Base-by-base conservation (phyloP, 177 flowering plant species). In the Vitis hybrid region DNA sequence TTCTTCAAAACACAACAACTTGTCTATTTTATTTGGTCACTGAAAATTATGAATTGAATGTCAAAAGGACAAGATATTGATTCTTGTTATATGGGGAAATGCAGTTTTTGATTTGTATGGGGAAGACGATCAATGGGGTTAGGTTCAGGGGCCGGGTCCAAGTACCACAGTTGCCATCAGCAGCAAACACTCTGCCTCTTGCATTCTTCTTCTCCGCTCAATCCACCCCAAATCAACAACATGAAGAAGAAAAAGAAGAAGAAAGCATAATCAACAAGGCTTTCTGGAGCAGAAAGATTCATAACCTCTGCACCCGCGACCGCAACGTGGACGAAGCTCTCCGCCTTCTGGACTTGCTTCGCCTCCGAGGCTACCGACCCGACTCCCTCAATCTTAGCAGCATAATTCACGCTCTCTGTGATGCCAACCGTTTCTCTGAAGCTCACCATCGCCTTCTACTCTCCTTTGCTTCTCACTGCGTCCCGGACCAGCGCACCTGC, bases 401-500 rank as follows among this genome's bases (percentile, higher is more conserved):
- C 86, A 77, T 91, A 29, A 67, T 91, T 61, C 97, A 93, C 69
- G 90, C 86, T n/a, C 94, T 95, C 61, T 91, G 98, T 66, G 78
- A 73, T 50, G 67, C 91, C 56, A 11, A 53, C 55, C 91, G 98
- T 54, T 91, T 83, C 76, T 22, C 77, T 26, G 96, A 95, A 72
- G 99, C 99, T 56, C 98, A 85, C 80, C 82, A 74, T 22, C 88
- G 85, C 4, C 71, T 92, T 53, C 79, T 78, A 29, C 75, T 78
- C 60, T 80, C 70, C 70, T 50, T 89, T 7, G 57, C 82, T 12
- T 76, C 92, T 5, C 54, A 65, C 15, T 81, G 68, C 61, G 72
- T 84, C 61, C 93, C 94, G 5, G 90, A 95, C 62, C 88, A 86
- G 66, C 94, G 94, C 26, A 89, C 98, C 4, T 86, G 90, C 81